Percentiles rank a stretch among this genome's conserved stretches.
phyloP scores from a whole-genome alignment of 768 basidiomycete genomes.

The Tremella mesenterica region DNA sequence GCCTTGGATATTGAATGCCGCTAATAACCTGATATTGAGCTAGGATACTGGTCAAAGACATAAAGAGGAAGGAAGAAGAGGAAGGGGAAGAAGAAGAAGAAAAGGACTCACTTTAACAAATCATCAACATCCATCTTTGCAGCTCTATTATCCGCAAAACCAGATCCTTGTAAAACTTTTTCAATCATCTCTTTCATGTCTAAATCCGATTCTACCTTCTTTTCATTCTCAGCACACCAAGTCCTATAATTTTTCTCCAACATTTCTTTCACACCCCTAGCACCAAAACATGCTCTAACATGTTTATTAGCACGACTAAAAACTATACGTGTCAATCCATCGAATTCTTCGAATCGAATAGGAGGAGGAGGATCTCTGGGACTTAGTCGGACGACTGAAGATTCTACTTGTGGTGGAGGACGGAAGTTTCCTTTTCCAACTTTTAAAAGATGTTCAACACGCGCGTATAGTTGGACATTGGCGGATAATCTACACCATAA shows the following conservation, averaged over 20 bases:
- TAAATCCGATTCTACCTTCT: conserved; percentile 59
- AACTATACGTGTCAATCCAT: conserved; percentile 82
- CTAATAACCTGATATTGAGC: conserved; percentile 26
- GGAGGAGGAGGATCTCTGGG: conserved; percentile 93
- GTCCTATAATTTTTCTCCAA: conserved; percentile 86
- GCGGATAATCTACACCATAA: conserved; percentile 92
- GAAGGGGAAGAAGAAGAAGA: not conserved
- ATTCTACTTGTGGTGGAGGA: conserved; percentile 90
- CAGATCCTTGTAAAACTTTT: conserved; percentile 61
- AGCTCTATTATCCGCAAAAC: conserved; percentile 66
- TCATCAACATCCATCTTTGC: conserved; percentile 93
- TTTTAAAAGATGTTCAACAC: conserved; percentile 91
- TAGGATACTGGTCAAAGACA: not conserved
- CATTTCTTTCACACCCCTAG: conserved; percentile 91
- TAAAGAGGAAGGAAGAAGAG: not conserved
- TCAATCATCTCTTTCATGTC: conserved; percentile 65
- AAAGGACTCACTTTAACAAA: conserved; percentile 62
- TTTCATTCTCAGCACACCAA: conserved; percentile 68
- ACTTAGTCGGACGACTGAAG: conserved; percentile 78
- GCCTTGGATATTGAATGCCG: conserved; percentile 40
- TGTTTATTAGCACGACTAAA: conserved; percentile 87
- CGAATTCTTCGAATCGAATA: conserved; percentile 92
- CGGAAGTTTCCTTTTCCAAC: conserved; percentile 96
- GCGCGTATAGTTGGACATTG: conserved; percentile 94
- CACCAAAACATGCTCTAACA: conserved; percentile 71